Evolutionary conservation across 2,329 filamentous ascomycete genomes (phyloP).

Genomic region (Paramyrothecium roridum): DNA sequence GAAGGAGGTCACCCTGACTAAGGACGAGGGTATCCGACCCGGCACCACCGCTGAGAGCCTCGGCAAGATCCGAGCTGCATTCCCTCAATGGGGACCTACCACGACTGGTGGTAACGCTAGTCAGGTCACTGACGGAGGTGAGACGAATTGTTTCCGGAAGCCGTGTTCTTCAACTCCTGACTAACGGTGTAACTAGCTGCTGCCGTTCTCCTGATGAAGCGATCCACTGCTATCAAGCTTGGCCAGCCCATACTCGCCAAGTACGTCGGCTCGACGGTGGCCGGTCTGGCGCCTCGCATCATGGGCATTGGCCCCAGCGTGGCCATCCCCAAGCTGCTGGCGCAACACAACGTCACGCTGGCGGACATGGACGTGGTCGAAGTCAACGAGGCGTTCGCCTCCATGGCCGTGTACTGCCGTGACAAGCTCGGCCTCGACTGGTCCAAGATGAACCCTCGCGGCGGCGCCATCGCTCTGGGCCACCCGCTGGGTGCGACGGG

Average conservation of each 20-base stretch:
- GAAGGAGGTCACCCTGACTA: constrained; percentile 74
- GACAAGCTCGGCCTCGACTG: constrained; percentile 68
- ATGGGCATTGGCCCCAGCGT: constrained; percentile 90
- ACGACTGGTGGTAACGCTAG: constrained; percentile 92
- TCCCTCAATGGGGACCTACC: constrained; percentile 81
- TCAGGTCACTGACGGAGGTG: constrained; percentile 89
- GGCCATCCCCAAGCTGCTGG: constrained; percentile 78
- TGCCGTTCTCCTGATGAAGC: constrained; percentile 89
- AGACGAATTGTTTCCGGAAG: constrained; percentile 17
- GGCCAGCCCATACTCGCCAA: constrained; percentile 92
- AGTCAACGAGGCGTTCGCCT: constrained; percentile 96
- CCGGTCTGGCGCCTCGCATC: constrained; percentile 86
- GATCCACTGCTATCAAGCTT: constrained; percentile 80
- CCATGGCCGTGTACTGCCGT: constrained; percentile 94
- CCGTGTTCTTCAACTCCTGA: not conserved
- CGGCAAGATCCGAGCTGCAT: constrained; percentile 82
- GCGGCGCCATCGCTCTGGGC: constrained; percentile 79
- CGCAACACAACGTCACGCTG: constrained; percentile 72
- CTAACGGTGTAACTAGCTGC: constrained; percentile 54
- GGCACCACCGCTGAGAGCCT: constrained; percentile 85
- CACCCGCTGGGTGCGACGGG: constrained; percentile 81
- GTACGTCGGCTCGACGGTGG: constrained; percentile 87
- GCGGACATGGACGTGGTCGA: constrained; percentile 87
- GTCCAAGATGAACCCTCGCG: constrained; percentile 76
- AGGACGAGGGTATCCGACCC: constrained; percentile 86